Conservation (phyloP, 192 early-diverging fungal species). For the Backusella circina region DNA sequence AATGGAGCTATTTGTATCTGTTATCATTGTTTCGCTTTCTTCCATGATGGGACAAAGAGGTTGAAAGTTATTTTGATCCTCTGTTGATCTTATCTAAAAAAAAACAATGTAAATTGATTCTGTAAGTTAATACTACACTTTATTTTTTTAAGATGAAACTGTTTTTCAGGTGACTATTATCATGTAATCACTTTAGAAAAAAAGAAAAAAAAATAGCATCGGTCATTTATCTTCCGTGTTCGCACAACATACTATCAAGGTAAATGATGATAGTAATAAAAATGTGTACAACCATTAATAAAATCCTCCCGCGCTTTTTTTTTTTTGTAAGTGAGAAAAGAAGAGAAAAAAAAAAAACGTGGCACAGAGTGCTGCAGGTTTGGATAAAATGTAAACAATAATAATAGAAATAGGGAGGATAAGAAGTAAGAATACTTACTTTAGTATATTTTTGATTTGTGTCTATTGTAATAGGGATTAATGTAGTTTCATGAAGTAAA, state of each 20-base stretch:
- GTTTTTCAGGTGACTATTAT: background rate
- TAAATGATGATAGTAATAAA: background rate
- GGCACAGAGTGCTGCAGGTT: background rate
- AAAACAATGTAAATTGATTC: background rate
- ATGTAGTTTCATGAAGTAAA: background rate
- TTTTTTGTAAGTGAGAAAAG: background rate
- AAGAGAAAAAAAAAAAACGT: background rate
- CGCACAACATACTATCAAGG: background rate
- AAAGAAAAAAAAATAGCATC: background rate
- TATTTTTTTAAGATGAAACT: background rate
- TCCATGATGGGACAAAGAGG: background rate
- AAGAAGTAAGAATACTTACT: background rate
- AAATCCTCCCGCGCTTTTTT: background rate
- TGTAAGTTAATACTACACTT: background rate
- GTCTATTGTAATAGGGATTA: background rate
- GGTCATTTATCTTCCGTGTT: background rate
- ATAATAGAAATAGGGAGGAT: background rate
- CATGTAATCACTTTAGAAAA: background rate
- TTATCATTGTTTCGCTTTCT: slow-evolving; percentile 8
- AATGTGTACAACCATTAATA: background rate
- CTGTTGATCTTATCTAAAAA: background rate
- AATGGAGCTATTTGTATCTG: background rate
- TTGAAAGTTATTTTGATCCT: background rate
- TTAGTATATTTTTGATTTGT: slow-evolving; percentile 3
- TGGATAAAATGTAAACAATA: background rate